A percentile compares a stretch with the other conserved stretches of the same genome.
These are phyloP conservation scores for Amoebophrya sp. DNA, from an alignment of 169 alveolate genomes.

Conservation along the genomic window DNA sequence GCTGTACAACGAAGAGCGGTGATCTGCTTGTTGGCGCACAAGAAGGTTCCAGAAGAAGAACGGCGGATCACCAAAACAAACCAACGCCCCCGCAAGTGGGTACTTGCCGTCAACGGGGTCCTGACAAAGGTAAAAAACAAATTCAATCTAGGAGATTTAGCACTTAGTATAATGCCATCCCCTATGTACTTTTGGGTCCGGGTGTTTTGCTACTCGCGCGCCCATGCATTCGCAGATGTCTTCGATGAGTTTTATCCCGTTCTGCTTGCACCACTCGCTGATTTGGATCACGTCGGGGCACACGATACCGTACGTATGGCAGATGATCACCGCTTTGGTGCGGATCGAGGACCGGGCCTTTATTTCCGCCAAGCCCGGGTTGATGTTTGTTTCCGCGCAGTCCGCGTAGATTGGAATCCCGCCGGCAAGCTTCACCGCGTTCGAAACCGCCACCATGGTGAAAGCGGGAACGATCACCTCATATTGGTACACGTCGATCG, in stretches of 20 bases:
- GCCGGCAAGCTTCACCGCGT: conserved; percentile 32
- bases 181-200: neutral
- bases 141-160: no score
- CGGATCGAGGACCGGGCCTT: neutral
- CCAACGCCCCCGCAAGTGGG: neutral
- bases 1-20: no score
- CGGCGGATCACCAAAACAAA: no score
- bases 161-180: no score
- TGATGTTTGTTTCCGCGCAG: neutral
- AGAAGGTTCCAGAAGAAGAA: no score
- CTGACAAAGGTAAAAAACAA: neutral
- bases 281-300: neutral
- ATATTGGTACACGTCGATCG: neutral
- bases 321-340: conserved; percentile 30
- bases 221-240: conserved; percentile 35
- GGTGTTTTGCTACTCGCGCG: conserved; percentile 17
- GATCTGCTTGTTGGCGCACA: no score
- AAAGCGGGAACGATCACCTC: conserved; percentile 24
- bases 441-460: conserved; percentile 33
- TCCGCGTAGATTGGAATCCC: conserved; percentile 29
- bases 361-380: neutral
- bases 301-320: conserved; percentile 28
- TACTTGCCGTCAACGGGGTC: neutral
- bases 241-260: neutral
- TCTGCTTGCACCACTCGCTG: neutral